Conservation (phyloP, 2,329 filamentous ascomycete species). For the Alternaria alternata region DNA sequence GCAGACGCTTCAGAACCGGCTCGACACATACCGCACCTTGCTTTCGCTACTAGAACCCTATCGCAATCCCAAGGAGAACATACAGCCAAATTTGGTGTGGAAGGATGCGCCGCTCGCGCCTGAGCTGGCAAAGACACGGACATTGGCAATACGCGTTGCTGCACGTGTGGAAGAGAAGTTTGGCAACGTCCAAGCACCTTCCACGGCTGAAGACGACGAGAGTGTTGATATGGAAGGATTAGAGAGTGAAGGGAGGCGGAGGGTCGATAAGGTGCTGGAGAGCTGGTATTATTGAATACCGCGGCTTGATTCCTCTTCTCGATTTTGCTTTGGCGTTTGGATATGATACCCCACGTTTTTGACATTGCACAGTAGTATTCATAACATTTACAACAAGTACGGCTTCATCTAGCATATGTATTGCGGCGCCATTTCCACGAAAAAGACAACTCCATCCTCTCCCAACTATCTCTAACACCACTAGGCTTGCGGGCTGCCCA, state of each 20-base stretch:
- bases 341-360: conserved; percentile 19
- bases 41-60: conserved; percentile 63
- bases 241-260: conserved; percentile 27
- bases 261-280: conserved; percentile 37
- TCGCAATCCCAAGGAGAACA: conserved; percentile 53
- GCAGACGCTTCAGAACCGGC: conserved; percentile 56
- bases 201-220: conserved; percentile 34
- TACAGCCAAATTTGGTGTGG: conserved; percentile 73
- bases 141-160: conserved; percentile 58
- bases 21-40: conserved; percentile 60
- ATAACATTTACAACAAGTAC: neutral
- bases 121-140: conserved; percentile 72
- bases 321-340: conserved; percentile 12
- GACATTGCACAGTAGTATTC: neutral
- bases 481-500: conserved; percentile 12
- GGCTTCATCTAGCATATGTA: neutral
- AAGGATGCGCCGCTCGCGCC: conserved; percentile 70
- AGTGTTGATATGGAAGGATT: conserved; percentile 32
- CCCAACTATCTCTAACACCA: conserved; percentile 13
- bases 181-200: conserved; percentile 39
- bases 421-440: no score
- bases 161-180: conserved; percentile 45
- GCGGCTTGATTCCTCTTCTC: neutral
- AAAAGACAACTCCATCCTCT: neutral
- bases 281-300: conserved; percentile 23